Conservation (phyloP, 371 early-diverging fungal species). For the Capniomyces stellatus region DNA sequence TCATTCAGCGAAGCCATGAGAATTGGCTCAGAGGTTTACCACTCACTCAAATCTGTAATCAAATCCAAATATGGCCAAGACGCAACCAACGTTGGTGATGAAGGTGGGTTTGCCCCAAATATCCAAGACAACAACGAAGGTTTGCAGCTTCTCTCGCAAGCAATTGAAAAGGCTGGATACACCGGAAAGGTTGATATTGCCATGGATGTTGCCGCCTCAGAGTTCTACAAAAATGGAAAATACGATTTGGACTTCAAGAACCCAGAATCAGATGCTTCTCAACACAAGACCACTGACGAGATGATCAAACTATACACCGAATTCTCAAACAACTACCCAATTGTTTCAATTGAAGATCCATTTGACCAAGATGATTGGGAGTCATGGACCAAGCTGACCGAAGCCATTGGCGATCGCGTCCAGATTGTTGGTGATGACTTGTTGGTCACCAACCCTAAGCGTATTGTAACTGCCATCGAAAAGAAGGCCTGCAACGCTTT, state of each 20-base stretch:
- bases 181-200: conserved; percentile 90
- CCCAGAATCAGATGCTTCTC: conserved; percentile 58
- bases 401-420: conserved; percentile 36
- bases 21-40: conserved; percentile 95
- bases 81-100: conserved; percentile 97
- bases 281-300: conserved; percentile 54
- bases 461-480: conserved; percentile 76
- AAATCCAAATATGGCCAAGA: conserved; percentile 96
- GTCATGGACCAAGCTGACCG: conserved; percentile 68
- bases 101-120: conserved; percentile 99
- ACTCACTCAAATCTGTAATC: conserved; percentile 83
- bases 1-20: conserved; percentile 93
- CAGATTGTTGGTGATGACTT: conserved; percentile 98
- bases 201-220: conserved; percentile 96
- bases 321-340: conserved; percentile 78
- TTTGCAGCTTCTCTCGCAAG: conserved; percentile 74
- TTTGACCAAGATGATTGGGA: conserved; percentile 98
- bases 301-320: conserved; percentile 70
- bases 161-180: conserved; percentile 87
- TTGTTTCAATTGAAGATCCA: conserved; percentile 97
- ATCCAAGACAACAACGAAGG: conserved; percentile 94
- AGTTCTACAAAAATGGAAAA: conserved; percentile 88
- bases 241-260: conserved; percentile 96
- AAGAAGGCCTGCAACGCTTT: conserved; percentile 91
- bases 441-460: conserved; percentile 93